phyloP scores from a whole-genome alignment of 2,329 filamentous ascomycete species.

The Cytospora schulzeri region DNA sequence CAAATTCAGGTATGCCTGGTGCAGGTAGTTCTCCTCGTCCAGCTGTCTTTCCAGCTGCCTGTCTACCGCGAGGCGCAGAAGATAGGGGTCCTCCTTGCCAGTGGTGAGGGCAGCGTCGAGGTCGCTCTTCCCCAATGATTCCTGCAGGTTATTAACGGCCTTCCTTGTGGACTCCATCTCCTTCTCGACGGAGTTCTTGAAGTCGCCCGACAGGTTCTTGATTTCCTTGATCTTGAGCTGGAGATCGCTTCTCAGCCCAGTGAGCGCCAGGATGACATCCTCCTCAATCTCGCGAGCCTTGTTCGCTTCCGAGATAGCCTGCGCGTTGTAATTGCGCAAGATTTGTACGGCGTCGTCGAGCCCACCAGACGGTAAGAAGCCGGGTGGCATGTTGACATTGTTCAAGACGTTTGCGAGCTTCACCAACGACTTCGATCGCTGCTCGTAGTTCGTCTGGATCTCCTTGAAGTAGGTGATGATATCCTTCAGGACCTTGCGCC shows the following conservation, averaged over 20 bases:
- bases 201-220: constrained; percentile 88
- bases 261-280: constrained; percentile 86
- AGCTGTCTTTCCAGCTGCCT: constrained; percentile 89
- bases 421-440: constrained; percentile 76
- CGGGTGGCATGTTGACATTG: constrained; percentile 72
- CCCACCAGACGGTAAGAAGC: constrained; percentile 80
- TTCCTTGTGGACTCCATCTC: constrained; percentile 85
- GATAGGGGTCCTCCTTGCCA: constrained; percentile 89
- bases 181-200: constrained; percentile 95
- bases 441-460: constrained; percentile 85
- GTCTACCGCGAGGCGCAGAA: constrained; percentile 83
- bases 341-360: constrained; percentile 84
- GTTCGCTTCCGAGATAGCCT: constrained; percentile 75
- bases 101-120: constrained; percentile 72
- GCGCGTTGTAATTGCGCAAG: constrained; percentile 79
- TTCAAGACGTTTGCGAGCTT: constrained; percentile 85
- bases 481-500: constrained; percentile 94
- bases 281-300: constrained; percentile 90
- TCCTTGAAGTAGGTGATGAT: constrained; percentile 93
- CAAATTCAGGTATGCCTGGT: constrained; percentile 92
- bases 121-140: constrained; percentile 78
- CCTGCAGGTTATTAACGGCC: constrained; percentile 78
- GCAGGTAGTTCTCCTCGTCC: constrained; percentile 95
- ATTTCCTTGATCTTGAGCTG: constrained; percentile 99
- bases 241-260: constrained; percentile 82